Conservation (phyloP, 1,284 basidiomycete genomes). For the Flammula alnicola region DNA sequence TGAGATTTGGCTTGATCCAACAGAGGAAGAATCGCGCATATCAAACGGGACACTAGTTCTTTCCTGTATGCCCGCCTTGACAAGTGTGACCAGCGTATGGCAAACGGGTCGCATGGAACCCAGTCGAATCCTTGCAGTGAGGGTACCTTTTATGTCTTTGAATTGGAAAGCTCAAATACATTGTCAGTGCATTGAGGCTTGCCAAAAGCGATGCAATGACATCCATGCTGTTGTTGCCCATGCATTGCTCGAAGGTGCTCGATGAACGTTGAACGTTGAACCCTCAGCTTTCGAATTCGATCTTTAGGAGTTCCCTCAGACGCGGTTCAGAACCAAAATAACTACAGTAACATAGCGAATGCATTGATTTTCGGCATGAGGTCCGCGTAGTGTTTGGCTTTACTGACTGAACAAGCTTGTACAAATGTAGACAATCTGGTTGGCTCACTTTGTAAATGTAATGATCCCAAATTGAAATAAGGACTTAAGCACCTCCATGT, state of each 20-base stretch:
- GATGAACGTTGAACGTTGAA: conserved; percentile 4
- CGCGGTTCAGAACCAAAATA: no score
- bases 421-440: no score
- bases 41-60: conserved; percentile 72
- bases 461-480: no score
- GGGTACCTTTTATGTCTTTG: conserved; percentile 24
- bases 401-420: no score
- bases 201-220: conserved; percentile 70
- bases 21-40: conserved; percentile 61
- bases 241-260: conserved; percentile 54
- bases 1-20: conserved; percentile 80
- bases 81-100: conserved; percentile 83
- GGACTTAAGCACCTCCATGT: no score
- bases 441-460: no score
- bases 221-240: conserved; percentile 78
- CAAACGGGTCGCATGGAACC: conserved; percentile 70
- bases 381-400: no score
- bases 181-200: conserved; percentile 65
- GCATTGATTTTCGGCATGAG: no score
- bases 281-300: no score
- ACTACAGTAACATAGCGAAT: no score
- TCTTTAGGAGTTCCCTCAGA: no score
- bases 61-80: conserved; percentile 90
- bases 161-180: background rate
- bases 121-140: conserved; percentile 56